Conservation (phyloP, 805 yeast genomes). For the Ogataea wickerhamii region DNA sequence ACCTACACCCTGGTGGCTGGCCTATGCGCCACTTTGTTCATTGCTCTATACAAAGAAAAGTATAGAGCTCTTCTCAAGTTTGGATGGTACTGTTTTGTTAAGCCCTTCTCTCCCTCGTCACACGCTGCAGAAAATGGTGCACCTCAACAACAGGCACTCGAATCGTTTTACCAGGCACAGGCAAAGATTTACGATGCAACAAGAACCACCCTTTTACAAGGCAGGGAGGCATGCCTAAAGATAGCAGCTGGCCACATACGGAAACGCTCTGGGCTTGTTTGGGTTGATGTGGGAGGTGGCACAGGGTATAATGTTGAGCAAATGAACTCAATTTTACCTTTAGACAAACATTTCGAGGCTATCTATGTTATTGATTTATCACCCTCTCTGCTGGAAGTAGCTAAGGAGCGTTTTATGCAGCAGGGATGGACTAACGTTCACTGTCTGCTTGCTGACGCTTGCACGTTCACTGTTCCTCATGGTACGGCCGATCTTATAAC, state of each 20-base stretch:
- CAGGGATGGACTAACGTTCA: constrained; percentile 57
- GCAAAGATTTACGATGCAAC: constrained; percentile 76
- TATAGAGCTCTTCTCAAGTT: constrained; percentile 25
- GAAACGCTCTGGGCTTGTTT: constrained; percentile 45
- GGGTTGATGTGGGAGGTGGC: constrained; percentile 86
- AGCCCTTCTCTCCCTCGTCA: constrained; percentile 45
- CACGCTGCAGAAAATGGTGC: constrained; percentile 24
- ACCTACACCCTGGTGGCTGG: constrained; percentile 3
- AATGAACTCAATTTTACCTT: constrained; percentile 56
- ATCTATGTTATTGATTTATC: constrained; percentile 73
- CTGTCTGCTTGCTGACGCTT: constrained; percentile 71
- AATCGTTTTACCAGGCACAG: constrained; percentile 69
- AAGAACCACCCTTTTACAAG: constrained; percentile 61
- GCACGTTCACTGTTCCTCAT: constrained; percentile 55
- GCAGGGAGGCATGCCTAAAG: constrained; percentile 61
- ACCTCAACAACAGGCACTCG: constrained; percentile 59
- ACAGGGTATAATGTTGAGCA: constrained; percentile 79
- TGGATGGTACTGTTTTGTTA: constrained; percentile 53
- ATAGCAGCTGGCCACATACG: constrained; percentile 56
- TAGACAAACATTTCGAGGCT: constrained; percentile 52
- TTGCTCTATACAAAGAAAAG: constrained; percentile 9
- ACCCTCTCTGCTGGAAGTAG: constrained; percentile 72
- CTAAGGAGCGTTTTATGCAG: constrained; percentile 51
- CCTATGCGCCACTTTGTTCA: constrained; percentile 2
- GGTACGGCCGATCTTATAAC: constrained; percentile 66